Base-by-base conservation (phyloP, 1,284 basidiomycete genomes). In the Fistulinella cinereoalba region DNA sequence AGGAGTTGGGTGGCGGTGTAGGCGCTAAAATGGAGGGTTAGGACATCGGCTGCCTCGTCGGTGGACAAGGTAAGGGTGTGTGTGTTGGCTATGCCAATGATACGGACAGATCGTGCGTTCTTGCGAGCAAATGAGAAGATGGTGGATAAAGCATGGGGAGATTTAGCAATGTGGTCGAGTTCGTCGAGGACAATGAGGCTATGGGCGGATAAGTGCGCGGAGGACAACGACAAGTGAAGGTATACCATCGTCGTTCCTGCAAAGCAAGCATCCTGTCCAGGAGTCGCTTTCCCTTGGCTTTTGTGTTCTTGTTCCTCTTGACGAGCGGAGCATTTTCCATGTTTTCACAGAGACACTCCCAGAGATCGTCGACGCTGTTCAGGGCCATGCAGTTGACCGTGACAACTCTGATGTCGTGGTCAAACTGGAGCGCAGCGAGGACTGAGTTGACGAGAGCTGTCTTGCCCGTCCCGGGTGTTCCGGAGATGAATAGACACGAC, bases 401-500 rank as follows among this genome's bases (percentile, higher is more conserved):
- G 21, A 87, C 58, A 15, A 84, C 67, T 46, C 72, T 75, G 36
- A 77, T 62, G 19, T 69, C 57, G 1, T 47, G 47, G 37, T 36
- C 48, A 21, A 73, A 68, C 10, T 70, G 63, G 19, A 75, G 50
- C 4, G 68, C 64, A 28, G 72, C 49, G 22, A 91, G 61, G 38
- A 88, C 68, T 5, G 78, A 71, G 57, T 85, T 86, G 27, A 91
- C 79, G 9, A 91, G 71, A 0, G 88, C 88, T 1, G 88, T 91
- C 69, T 91, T 91, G 23, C 88, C 88, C 6, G 86, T 87, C 1
- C 88, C 88, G 13, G 88, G 88, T 1, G 85, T 75, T 24, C 88
- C 88, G 15, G 88, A 90, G 43, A 91, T 81, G 61, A 88, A 91
- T 44, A 91, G 71, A 24, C 75, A 73, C 15, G 66, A 52, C 42